Evolutionary conservation across 1,284 basidiomycete genomes (phyloP).

Genomic region (Pholiota adiposa): DNA sequence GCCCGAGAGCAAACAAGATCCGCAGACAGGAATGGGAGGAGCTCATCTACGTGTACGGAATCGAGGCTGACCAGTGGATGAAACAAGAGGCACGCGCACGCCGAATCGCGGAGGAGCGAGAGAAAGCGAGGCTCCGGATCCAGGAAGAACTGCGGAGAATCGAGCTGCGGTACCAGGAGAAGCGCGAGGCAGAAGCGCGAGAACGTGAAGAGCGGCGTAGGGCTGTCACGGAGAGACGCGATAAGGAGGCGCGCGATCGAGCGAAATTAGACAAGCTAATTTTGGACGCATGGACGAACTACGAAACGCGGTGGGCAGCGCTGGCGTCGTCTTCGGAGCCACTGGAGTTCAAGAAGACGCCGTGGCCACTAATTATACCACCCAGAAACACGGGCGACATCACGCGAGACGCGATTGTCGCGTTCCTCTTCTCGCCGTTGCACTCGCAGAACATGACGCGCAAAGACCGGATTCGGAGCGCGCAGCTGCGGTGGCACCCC

Average conservation of each 20-base stretch:
- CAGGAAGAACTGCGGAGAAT: constrained; percentile 52
- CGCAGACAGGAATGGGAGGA: constrained; percentile 53
- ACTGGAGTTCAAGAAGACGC: constrained; percentile 62
- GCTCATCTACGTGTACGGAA: constrained; percentile 49
- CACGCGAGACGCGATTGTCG: constrained; percentile 48
- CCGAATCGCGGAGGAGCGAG: constrained; percentile 45
- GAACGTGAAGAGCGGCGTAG: constrained; percentile 39
- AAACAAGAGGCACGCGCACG: constrained; percentile 49
- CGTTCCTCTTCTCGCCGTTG: constrained; percentile 62
- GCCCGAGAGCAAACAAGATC: constrained; percentile 20
- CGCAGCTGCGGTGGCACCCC: constrained; percentile 77
- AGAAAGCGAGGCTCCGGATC: constrained; percentile 45
- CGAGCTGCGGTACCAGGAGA: constrained; percentile 48
- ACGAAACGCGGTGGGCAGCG: constrained; percentile 64
- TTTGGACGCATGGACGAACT: constrained; percentile 57
- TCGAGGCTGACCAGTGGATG: constrained; percentile 57
- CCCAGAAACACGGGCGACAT: constrained; percentile 54
- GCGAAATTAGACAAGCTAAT: constrained; percentile 42
- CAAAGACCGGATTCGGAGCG: constrained; percentile 66
- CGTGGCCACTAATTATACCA: constrained; percentile 64
- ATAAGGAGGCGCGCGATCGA: constrained; percentile 42
- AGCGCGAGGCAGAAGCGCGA: constrained; percentile 49
- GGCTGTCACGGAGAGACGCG: constrained; percentile 33
- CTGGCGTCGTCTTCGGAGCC: constrained; percentile 46
- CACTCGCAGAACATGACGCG: constrained; percentile 61